phyloP scores from a whole-genome alignment of 202 grass and related monocot species.

The Bolboschoenoplectus hybrid region DNA sequence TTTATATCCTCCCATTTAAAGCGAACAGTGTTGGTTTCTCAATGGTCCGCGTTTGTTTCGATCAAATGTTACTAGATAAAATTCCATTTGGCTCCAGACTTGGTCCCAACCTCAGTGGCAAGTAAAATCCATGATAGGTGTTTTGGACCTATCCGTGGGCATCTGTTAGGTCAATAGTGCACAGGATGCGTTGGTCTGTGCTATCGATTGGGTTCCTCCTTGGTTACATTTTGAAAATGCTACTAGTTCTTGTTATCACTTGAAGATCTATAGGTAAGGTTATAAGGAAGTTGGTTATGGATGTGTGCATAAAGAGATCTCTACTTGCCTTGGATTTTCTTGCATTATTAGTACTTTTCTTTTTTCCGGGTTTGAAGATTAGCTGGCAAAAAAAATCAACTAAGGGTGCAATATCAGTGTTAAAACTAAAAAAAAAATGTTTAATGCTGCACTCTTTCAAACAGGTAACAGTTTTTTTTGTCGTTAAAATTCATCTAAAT shows the following conservation, averaged over 20 bases:
- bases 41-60: background rate
- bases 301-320: background rate
- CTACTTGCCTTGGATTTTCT: background rate
- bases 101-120: background rate
- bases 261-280: too few relatives aligned
- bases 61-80: constrained; percentile 5
- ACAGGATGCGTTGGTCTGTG: background rate
- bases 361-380: background rate
- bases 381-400: background rate
- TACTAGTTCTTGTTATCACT: background rate
- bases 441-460: background rate
- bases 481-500: background rate
- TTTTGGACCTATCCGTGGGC: background rate
- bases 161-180: background rate
- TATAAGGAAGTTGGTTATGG: background rate
- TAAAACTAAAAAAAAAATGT: background rate
- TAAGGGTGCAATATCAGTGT: background rate
- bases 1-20: background rate
- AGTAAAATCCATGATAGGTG: constrained; percentile 8
- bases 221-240: background rate
- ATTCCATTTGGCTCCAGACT: background rate
- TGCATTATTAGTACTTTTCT: background rate
- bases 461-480: background rate
- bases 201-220: background rate
- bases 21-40: background rate